Base-by-base conservation (phyloP, 106 monocot species). In the Dendrobium catenatum region DNA sequence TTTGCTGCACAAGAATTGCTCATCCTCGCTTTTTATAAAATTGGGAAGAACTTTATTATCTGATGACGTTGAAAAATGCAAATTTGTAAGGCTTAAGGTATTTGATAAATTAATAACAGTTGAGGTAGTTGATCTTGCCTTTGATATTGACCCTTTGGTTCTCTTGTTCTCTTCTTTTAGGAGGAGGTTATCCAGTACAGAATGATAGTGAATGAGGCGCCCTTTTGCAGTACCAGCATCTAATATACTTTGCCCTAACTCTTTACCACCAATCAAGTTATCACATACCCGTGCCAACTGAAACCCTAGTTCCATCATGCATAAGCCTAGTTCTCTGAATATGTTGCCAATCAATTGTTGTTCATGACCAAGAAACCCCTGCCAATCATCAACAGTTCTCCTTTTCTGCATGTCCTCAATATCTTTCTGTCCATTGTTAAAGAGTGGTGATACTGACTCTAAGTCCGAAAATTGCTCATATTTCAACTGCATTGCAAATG, bases 201-300 rank as follows among this genome's bases (percentile, higher is more conserved):
- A 95, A 78, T 96, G 96, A 75, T 96, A 96, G 68, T 96, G 96
- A 68, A 97, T 94, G 46, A 97, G 94, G 41, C 97, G 88, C 0
- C 92, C 97, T 81, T 97, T 97, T 22, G 90, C 97, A 29, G 83
- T 88, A 26, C 92, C 79, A 6, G 92, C 91, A 42, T 89, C 84
- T 58, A 89, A 59, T 47, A 97, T 88, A 78, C 89, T 91, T 59
- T 88, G 46, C 66, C 92, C 89, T 27, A 97, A 67, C 55, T 88
- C 92, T 61, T 77, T 61, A 77, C 83, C 81, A 51, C 89, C 90
- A 46, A 90, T 88, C 78, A 42, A 79, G 42, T 76, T 92, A 80
- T 94, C 97, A 85, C 97, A 97, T 82, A 89, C 58, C 70, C 76
- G 86, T 70, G 97, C 92, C 78, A 97, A 56, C 51, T n/a, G 81